Base-by-base conservation (phyloP, 73 alveolate genomes). In the Diophrys appendiculata region DNA sequence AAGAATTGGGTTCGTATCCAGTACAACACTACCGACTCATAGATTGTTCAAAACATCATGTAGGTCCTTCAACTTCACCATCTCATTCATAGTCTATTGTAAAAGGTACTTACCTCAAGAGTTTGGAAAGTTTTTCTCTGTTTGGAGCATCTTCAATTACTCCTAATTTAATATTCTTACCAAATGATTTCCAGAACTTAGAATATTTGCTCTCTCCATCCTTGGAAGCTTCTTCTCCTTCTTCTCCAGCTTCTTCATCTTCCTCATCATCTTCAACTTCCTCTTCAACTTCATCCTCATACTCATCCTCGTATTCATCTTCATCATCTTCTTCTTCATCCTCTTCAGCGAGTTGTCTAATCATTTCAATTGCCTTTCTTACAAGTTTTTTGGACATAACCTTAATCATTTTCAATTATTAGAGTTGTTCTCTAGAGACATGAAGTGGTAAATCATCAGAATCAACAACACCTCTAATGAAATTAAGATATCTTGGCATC, bases 361-460 rank as follows among this genome's bases (percentile, higher is more conserved):
- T 89, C 91, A 94, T 79, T 70, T 96, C 97, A 54, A 96, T 86
- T 31, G 97, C 92, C 84, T 96, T 96, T 81, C 96, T 92, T 23
- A 96, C 96, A 64, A 96, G 87, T 94, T 96, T 96, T 93, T 95
- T 96, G 89, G 96, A 87, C 90, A 96, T 93, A 69, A 96, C 99
- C 89, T 96, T 96, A 68, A 96, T 84, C 96, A 96, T 95, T 89
- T 97, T 97, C 68, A 82, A 77, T 94, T 97, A 96, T 86, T 97
- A 98, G 81, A 97, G 94, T 80, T 95, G 93, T 91, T 97, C 99
- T 76, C 99, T 94, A 82, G 98, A 92, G 71, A 97, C 99, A 89
- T 97, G 96, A 72, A 97, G 89, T 18, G 99, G 99, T 67, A 98
- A 88, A 73, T 97, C 99, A 87, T 98, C 99, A 26, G 99, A 96